Base-by-base conservation (phyloP, 441 rosid genomes). In the Gossypium aridum region DNA sequence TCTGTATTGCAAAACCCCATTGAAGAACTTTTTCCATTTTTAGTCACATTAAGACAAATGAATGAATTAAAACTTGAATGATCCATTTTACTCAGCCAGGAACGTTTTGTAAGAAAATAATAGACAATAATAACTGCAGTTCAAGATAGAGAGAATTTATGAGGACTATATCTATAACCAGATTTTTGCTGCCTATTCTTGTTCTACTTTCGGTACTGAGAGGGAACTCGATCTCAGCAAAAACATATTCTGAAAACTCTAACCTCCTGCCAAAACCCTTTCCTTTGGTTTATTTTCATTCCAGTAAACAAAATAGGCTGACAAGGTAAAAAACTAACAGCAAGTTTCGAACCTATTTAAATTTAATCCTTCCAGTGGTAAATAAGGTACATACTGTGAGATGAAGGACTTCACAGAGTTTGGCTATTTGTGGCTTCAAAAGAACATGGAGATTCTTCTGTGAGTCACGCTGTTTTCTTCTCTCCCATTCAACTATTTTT, bases 351-450 rank as follows among this genome's bases (percentile, higher is more conserved):
- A 37, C 69, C 22, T 12, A 34, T 26, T 37, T 71, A 70, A 39
- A 83, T 77, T 71, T 71, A 73, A 75, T 37, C 59, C 74, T 66
- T 37, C 63, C 77, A 72, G 68, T 72, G 72, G 74, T 73, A 76
- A 80, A 78, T 22, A 47, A 34, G 79, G 77, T 70, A 70, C 90
- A 78, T 86, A 96, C 99, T 25, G 93, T 84, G 73, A 92, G 88
- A 66, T 78, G 80, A 67, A 93, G 80, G 75, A 86, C 83, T 83
- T 85, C 85, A 84, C 91, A 83, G 70, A 96, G 96, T 80, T 84
- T 85, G 77, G 83, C 83, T 62, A 90, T 83, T 74, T 84, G 85
- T 62, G 84, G 92, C 88, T 85, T 88, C 81, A 93, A 83, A 75
- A 66, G 78, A 79, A 80, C 78, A 81, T 85, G 86, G 55, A 96